phyloP scores from a whole-genome alignment of 2,329 filamentous ascomycete genomes.

The Aureobasidium subglaciale region DNA sequence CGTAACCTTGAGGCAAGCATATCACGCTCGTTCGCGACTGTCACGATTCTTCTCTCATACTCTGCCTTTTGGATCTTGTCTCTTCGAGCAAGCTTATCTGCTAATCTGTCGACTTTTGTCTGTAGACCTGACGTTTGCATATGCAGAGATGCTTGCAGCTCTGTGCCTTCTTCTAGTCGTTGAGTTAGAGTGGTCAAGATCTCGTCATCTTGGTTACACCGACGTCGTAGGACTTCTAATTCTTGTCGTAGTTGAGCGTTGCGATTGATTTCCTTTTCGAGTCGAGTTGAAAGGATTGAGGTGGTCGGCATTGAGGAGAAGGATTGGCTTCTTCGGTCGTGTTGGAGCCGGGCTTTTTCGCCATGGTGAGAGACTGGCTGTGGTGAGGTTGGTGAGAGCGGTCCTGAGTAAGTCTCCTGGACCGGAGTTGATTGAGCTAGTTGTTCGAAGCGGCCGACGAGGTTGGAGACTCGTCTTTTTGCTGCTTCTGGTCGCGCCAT shows the following conservation, averaged over 20 bases:
- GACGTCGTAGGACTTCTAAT: not conserved
- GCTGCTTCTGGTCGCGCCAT: not conserved
- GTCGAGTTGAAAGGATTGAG: not conserved
- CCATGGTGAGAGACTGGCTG: not conserved
- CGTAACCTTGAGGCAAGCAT: not conserved
- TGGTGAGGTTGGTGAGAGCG: not conserved
- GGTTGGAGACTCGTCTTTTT: slow-evolving; percentile 7
- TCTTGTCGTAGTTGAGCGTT: not conserved
- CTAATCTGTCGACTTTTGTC: not conserved
- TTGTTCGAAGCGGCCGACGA: slow-evolving; percentile 13
- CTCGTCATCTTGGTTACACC: not conserved
- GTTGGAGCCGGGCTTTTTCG: not conserved
- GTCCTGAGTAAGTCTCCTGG: slow-evolving; percentile 23
- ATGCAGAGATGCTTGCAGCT: not conserved
- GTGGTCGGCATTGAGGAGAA: not conserved
- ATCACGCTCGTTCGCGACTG: not conserved
- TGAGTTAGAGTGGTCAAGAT: not conserved
- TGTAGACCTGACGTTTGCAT: not conserved
- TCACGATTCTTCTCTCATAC: not conserved
- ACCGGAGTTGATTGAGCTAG: slow-evolving; percentile 35
- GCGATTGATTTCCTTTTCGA: not conserved
- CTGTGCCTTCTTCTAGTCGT: not conserved
- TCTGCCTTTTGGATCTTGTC: slow-evolving; percentile 1
- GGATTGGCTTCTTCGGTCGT: not conserved
- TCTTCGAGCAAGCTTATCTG: not conserved